A percentile compares a stretch with the other conserved stretches of the same genome.
Evolutionary conservation across 371 early-diverging fungal species (phyloP).

Genomic region (Mortierella sp.): DNA sequence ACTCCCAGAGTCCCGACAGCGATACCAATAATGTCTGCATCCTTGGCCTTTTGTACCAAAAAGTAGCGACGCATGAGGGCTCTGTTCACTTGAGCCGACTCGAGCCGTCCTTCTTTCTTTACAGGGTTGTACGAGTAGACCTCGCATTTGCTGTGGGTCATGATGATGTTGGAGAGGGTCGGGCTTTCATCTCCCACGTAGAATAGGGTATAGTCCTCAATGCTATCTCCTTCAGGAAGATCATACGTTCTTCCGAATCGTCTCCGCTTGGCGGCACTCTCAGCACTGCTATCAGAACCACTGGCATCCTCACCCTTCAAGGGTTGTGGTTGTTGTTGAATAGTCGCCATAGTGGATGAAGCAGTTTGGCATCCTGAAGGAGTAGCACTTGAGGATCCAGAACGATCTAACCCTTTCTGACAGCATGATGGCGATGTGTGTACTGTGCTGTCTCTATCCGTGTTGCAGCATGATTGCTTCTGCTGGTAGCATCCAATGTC

Average conservation of each 20-base stretch:
- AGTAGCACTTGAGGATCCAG: constrained; percentile 1
- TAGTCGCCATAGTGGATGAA: constrained; percentile 11
- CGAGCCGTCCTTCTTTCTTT: constrained; percentile 63
- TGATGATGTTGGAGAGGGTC: constrained; percentile 87
- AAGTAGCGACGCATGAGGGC: constrained; percentile 79
- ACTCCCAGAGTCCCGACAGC: constrained; percentile 96
- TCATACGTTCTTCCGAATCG: constrained; percentile 62
- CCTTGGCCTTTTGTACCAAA: constrained; percentile 91
- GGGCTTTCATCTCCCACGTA: constrained; percentile 86
- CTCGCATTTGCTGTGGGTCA: constrained; percentile 78
- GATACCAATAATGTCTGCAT: constrained; percentile 92
- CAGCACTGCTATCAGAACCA: background rate
- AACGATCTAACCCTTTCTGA: constrained; percentile 1
- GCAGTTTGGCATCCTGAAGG: constrained; percentile 16
- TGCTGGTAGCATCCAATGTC: constrained; percentile 7
- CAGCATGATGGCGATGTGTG: constrained; percentile 15
- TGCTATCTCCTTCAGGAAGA: constrained; percentile 58
- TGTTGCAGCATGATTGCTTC: constrained; percentile 9
- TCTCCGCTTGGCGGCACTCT: constrained; percentile 18
- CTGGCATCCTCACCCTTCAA: background rate
- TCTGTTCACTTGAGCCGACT: constrained; percentile 72
- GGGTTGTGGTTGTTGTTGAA: constrained; percentile 34
- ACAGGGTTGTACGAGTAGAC: constrained; percentile 76
- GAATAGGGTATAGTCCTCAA: constrained; percentile 75
- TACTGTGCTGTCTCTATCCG: background rate